Percentiles rank a stretch among this genome's conserved stretches.
These are phyloP conservation scores for Chalaropsis thielavioides DNA, from an alignment of 2,329 filamentous ascomycete species.

Conservation along the genomic window DNA sequence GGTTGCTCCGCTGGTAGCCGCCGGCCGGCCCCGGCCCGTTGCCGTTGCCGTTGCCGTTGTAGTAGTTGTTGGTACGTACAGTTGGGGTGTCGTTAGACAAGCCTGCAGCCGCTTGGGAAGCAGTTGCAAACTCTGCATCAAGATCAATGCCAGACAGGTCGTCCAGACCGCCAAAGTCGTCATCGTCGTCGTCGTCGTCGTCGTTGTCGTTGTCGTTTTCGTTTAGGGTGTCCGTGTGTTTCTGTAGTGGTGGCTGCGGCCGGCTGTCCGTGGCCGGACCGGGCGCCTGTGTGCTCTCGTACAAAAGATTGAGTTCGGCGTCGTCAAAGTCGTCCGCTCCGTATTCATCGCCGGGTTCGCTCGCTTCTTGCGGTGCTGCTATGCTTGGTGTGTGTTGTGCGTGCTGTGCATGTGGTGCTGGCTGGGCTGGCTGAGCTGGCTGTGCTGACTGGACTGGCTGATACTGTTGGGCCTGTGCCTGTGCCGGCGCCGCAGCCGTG, in stretches of 20 bases:
- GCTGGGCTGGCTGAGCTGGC: not conserved
- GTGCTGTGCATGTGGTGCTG: not conserved
- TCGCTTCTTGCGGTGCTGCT: not conserved
- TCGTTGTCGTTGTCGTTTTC: not conserved
- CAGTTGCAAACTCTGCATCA: slow-evolving; percentile 17
- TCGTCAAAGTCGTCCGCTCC: slow-evolving; percentile 47
- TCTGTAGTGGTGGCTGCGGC: not conserved
- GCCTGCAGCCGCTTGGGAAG: slow-evolving; percentile 8
- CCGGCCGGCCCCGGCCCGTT: not conserved
- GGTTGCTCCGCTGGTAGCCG: not conserved
- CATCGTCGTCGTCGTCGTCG: not conserved
- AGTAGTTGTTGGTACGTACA: slow-evolving; percentile 15
- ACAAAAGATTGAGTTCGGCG: slow-evolving; percentile 31
- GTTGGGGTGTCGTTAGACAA: not conserved
- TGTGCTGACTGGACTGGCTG: not conserved
- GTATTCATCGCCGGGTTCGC: slow-evolving; percentile 32
- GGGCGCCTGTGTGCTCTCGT: slow-evolving; percentile 26
- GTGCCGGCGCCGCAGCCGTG: slow-evolving; percentile 8
- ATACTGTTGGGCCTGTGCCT: not conserved
- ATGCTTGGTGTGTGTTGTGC: not conserved
- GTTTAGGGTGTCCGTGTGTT: not conserved
- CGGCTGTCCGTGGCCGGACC: not conserved
- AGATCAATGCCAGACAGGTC: slow-evolving; percentile 15
- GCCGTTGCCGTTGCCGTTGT: not conserved
- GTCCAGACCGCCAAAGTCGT: slow-evolving; percentile 13